Evolutionary conservation across 116 monocot genomes (phyloP), one percentile per base, ranked within the genome.

Genomic region (Iris pallida): DNA sequence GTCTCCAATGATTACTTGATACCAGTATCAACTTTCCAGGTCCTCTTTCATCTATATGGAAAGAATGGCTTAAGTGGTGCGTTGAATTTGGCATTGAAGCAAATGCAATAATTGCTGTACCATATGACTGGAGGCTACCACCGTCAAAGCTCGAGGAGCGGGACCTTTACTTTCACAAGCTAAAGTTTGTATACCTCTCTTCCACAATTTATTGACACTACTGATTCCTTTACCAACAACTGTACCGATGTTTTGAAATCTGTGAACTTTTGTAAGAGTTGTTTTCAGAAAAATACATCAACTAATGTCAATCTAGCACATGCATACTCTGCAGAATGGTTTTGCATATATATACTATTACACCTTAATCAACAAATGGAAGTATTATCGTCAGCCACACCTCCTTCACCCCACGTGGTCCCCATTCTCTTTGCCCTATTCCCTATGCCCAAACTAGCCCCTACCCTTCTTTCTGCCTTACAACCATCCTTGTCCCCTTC

Each of bases 11-110:
- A 56, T 53, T 18, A 47, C 9, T 63, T 64, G 64, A 18, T 47
- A 4, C 47, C 64, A 17, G 2, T 47, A 11, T 55, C 54, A 17
- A 48, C 48, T 64, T 40, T 68, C n/a, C 79, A 95, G 96, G 96
- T 85, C 96, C 92, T 64, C 92, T 96, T 73, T 96, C 96, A 60
- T 92, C 96, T 46, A 87, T 96, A 10, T 96, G 96, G 96, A 96
- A 96, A 73, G 96, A 96, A 82, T 96, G 92, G 96, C 79, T 96
- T 5, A 89, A 78, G 83, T 96, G 96, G 96, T 96, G 96, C 64
- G 78, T 96, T 79, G 96, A 96, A 70, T 96, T 96, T 87, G 96
- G 96, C 54, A 96, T 96, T 14, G 92, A 96, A 48, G 89, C 96
- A 59, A 92, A 96, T 89, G 92, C 96, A 59, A 96, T 96, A 64